Conservation (phyloP, 2,329 filamentous ascomycete species). For the Cladobotryum mycophilum region DNA sequence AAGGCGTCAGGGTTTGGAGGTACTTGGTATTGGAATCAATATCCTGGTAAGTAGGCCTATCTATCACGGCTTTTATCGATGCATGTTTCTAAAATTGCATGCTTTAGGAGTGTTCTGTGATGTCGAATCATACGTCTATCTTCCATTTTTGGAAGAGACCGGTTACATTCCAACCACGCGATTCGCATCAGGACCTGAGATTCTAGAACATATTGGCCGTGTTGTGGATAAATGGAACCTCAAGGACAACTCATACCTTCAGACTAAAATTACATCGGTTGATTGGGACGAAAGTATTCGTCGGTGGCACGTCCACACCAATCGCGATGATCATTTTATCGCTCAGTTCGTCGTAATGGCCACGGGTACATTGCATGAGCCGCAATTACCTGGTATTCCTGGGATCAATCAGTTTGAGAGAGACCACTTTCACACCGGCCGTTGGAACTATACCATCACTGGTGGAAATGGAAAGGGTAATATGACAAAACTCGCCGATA, state of each 20-base stretch:
- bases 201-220: background rate
- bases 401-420: background rate
- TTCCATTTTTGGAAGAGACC: background rate
- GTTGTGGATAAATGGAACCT: background rate
- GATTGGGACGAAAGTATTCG: background rate
- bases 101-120: slow-evolving; percentile 2
- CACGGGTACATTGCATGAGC: background rate
- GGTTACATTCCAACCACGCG: background rate
- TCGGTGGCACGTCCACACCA: background rate
- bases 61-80: slow-evolving; percentile 31
- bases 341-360: background rate
- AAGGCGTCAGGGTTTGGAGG: slow-evolving; percentile 38
- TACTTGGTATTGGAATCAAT: slow-evolving; percentile 43
- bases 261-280: background rate
- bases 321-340: background rate
- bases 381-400: background rate
- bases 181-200: background rate
- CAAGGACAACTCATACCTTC: background rate
- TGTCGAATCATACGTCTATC: background rate
- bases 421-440: background rate
- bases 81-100: slow-evolving; percentile 7
- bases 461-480: background rate
- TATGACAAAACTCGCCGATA: background rate
- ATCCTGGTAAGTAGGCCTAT: slow-evolving; percentile 19
- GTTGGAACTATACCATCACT: background rate